Evolutionary conservation across 441 rosid genomes (phyloP), one percentile per base, ranked within the genome.

Genomic region (Viola pubescens): DNA sequence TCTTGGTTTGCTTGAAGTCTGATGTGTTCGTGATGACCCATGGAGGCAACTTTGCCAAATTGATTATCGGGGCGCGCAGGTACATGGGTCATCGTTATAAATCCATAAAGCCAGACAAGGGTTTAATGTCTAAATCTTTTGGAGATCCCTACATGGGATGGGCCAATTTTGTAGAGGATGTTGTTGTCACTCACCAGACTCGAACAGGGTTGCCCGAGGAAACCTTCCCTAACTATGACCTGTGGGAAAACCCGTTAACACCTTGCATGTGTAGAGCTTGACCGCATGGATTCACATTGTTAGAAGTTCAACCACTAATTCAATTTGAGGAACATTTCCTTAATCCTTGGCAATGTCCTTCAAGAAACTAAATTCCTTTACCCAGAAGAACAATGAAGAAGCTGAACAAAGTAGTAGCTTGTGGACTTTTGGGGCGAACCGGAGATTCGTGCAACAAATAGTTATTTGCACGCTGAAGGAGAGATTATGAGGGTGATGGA

Each of bases 11-110:
- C 82, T 73, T 90, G 65, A 89, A 94, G 69, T 94, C 98, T 6
- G 98, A 94, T 72, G 98, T 90, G 42, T 90, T 90, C 75, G 96
- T 94, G 61, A 88, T 94, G 98, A 94, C 98, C 2, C 98, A 94
- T 34, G 98, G 98, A 55, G 98, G 98, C 75, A 94, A 94, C 81
- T 94, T 94, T 7, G 98, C 97, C 3, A 90, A 94, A 68, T 79
- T 94, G 79, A 94, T 94, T 58, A 94, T 94, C 0, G 98, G 98
- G 54, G 97, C 95, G 2, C 83, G 98, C 4, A 75, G 98, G 66
- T 94, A 90, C 77, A 83, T 85, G 95, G 98, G 98, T 54, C 97
- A 94, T 72, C 89, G 80, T 0, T 85, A 81, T 14, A 90, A 88
- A 73, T 94, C 98, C 50, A 90, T 94, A 70, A 94, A 94, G 77